A percentile compares a stretch with the other conserved stretches of the same genome.
Conservation (phyloP, 768 basidiomycete species). For the Leccinellum luteum region DNA sequence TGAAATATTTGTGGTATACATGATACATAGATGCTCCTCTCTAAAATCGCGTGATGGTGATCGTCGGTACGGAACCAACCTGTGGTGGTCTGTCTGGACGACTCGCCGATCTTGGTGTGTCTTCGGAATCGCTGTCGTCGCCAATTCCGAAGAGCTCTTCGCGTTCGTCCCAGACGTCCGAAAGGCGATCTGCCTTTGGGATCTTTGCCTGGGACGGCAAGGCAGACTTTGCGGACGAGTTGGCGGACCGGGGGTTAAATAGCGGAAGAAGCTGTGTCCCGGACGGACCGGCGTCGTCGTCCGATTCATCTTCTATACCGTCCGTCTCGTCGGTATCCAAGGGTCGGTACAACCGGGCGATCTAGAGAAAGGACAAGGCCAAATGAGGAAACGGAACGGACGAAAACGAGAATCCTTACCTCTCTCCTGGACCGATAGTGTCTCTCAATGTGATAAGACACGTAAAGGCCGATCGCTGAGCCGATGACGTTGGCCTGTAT, state of each 20-base stretch:
- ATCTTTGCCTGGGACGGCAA: constrained; percentile 29
- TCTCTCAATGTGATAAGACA: constrained; percentile 65
- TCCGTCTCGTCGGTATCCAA: constrained; percentile 50
- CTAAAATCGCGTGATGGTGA: constrained; percentile 28
- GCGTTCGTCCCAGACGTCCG: constrained; percentile 74
- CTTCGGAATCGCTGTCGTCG: constrained; percentile 59
- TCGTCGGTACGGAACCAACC: constrained; percentile 23
- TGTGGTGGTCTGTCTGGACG: constrained; percentile 4
- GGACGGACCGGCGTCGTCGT: constrained; percentile 42
- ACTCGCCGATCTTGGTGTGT: constrained; percentile 14
- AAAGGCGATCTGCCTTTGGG: constrained; percentile 39
- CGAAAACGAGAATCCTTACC: constrained; percentile 35
- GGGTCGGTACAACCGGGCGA: constrained; percentile 75
- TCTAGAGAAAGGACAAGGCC: constrained; percentile 39
- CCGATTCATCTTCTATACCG: constrained; percentile 48
- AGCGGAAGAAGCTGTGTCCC: constrained; percentile 61
- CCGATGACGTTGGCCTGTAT: constrained; percentile 76
- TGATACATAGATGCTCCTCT: constrained; percentile 22
- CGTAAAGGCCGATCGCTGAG: constrained; percentile 63
- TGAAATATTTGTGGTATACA: constrained; percentile 25
- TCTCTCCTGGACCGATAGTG: constrained; percentile 80
- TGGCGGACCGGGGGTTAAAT: constrained; percentile 24
- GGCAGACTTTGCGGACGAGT: constrained; percentile 18
- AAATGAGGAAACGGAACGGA: background rate
- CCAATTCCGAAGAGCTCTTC: constrained; percentile 75